Percentiles rank a stretch among this genome's conserved stretches.
phyloP scores from a whole-genome alignment of 805 yeast species.

The Wickerhamiella australiensis region DNA sequence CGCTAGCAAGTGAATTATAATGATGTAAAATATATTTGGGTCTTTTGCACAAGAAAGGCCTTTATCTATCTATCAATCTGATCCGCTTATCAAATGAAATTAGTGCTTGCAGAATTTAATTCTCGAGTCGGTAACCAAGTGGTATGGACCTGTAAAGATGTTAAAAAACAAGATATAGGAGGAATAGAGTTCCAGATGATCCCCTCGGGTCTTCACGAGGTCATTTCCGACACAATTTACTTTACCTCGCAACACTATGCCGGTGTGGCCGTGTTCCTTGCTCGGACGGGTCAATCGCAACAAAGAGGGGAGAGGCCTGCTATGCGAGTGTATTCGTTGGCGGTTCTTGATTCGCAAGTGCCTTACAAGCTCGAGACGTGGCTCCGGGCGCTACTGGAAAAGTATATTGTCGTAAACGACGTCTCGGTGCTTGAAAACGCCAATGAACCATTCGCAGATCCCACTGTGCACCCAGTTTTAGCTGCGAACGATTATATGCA shows the following conservation, averaged over 20 bases:
- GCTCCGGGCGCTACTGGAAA: constrained; percentile 14
- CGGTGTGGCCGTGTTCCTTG: constrained; percentile 20
- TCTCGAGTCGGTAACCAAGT: constrained; percentile 39
- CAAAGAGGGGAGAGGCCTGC: constrained; percentile 14
- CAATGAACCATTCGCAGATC: constrained; percentile 13
- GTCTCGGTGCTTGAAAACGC: constrained; percentile 6
- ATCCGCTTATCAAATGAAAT: constrained; percentile 4
- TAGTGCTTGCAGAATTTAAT: constrained; percentile 43
- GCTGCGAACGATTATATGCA: constrained; percentile 35
- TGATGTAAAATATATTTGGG: neutral
- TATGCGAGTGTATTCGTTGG: constrained; percentile 18
- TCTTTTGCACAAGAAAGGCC: too few relatives aligned
- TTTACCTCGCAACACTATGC: constrained; percentile 29
- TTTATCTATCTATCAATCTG: neutral
- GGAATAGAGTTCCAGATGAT: constrained; percentile 51
- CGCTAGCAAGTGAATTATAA: neutral
- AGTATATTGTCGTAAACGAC: constrained; percentile 16
- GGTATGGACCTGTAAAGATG: constrained; percentile 32
- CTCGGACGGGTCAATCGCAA: neutral
- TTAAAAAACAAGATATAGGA: constrained; percentile 24
- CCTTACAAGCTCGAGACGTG: constrained; percentile 22
- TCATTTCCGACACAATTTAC: constrained; percentile 39
- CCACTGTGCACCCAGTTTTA: constrained; percentile 28
- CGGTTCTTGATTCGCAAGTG: constrained; percentile 14
- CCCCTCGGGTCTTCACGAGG: constrained; percentile 57